Base-by-base conservation (phyloP, 108 stramenopile genomes). In the Fistulifera pelliculosa region DNA sequence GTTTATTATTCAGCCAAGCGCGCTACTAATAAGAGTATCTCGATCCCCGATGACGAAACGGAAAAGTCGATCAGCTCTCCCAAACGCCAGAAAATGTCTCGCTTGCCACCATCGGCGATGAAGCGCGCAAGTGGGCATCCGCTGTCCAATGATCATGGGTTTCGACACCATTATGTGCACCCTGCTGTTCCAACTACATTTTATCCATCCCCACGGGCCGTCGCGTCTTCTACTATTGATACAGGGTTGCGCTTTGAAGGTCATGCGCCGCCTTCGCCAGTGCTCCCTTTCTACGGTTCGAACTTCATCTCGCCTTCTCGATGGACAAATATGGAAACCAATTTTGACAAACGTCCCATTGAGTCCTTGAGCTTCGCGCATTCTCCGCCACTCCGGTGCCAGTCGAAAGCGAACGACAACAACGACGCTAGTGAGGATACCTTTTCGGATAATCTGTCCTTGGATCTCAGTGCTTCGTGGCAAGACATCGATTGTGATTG, bases 1-100 rank as follows among this genome's bases (percentile, higher is more conserved):
- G 86, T 88, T 3, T 45, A 88, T 65, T 81, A 63, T 43, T 88
- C 86, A 12, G 65, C 66, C 50, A 87, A 88, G 48, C 66, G 86
- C 18, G 80, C 80, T 5, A 65, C 56, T 14, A 70, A 70, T 22
- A 57, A 59, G 41, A 55, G 61, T 0, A 17, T 57, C 38, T 47
- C 18, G 4, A 23, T 19, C 8, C 8, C 31, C 8, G 31, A 35
- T 25, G 25, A 25, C 24, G 24, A 8, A 7, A 22, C 17, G 12
- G 44, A 22, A 21, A 27, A 47, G 57, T 47, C 50, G 6, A 24
- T 6, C 8, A 16, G 4, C 22, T 24, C 39, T 14, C 10, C 23
- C 10, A 40, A 44, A 35, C 31, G 41, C 41, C 18, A 10, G 26
- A 27, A 24, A 22, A 7, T 40, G 2, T 26, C 8, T 23, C 44